phyloP scores from a whole-genome alignment of 257 asterid species.

The Agastache rugosa region DNA sequence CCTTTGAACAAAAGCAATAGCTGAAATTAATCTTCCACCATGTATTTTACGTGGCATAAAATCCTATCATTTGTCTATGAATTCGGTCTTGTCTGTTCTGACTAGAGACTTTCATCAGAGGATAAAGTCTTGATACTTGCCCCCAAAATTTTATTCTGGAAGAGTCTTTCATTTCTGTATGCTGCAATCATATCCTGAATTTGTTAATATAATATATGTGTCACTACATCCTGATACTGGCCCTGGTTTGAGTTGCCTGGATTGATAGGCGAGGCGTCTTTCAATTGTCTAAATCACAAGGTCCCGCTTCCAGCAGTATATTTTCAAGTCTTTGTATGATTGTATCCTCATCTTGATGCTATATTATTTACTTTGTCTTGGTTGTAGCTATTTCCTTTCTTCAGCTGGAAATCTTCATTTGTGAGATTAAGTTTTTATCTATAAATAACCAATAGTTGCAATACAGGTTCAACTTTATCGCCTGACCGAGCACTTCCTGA shows the following conservation, averaged over 20 bases:
- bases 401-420: conserved; percentile 23
- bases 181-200: conserved; percentile 18
- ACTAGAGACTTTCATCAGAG: neutral
- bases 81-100: neutral
- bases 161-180: conserved; percentile 9
- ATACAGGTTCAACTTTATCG: conserved; percentile 93
- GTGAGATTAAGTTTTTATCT: neutral
- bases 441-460: conserved; percentile 24
- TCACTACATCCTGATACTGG: conserved; percentile 13
- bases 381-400: conserved; percentile 16
- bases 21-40: conserved; percentile 22
- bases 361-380: neutral
- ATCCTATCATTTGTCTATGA: conserved; percentile 11
- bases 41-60: conserved; percentile 7
- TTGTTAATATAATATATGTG: neutral
- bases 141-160: conserved; percentile 17
- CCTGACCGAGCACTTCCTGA: conserved; percentile 82
- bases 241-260: conserved; percentile 30
- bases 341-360: conserved; percentile 24
- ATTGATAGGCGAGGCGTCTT: neutral
- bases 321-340: neutral
- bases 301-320: conserved; percentile 27
- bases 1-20: conserved; percentile 24
- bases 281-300: conserved; percentile 7
- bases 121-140: conserved; percentile 5